Conservation (phyloP, 495 filamentous ascomycete species). For the Clavariopsis aquatica region DNA sequence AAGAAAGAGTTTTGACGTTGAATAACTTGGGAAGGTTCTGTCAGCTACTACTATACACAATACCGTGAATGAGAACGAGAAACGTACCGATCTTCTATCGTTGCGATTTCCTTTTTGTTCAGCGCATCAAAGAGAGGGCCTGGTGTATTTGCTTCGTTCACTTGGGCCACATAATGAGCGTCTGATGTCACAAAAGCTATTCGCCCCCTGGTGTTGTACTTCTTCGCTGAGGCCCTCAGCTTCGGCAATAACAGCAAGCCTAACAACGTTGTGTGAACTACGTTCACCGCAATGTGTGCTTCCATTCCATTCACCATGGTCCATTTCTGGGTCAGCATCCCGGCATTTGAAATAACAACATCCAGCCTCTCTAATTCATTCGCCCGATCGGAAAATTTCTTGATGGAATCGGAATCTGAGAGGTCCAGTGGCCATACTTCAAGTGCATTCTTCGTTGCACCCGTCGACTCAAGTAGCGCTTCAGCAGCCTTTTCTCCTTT, state of each 20-base stretch:
- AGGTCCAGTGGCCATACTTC: conserved; percentile 60
- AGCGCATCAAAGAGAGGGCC: conserved; percentile 37
- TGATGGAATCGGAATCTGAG: conserved; percentile 53
- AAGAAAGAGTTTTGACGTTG: conserved; percentile 44
- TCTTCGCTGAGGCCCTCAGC: conserved; percentile 35
- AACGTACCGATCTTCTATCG: conserved; percentile 37
- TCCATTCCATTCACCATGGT: conserved; percentile 48
- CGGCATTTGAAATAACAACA: conserved; percentile 51
- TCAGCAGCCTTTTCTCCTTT: conserved; percentile 51
- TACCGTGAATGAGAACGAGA: background rate
- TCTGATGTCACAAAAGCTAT: conserved; percentile 40
- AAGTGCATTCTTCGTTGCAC: conserved; percentile 46
- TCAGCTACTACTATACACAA: background rate
- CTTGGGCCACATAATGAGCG: conserved; percentile 34
- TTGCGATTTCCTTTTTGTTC: conserved; percentile 30
- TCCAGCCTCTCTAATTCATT: conserved; percentile 49
- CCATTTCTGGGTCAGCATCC: conserved; percentile 44
- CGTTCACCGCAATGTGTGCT: conserved; percentile 56
- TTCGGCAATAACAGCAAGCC: conserved; percentile 47
- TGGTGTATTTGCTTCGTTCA: conserved; percentile 31
- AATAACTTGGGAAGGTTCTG: conserved; percentile 24
- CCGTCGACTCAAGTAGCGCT: conserved; percentile 49
- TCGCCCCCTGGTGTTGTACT: conserved; percentile 32
- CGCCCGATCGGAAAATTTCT: conserved; percentile 49
- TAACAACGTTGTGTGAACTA: conserved; percentile 52